Conservation (phyloP, 2,329 filamentous ascomycete species). For the Claviceps sp. region DNA sequence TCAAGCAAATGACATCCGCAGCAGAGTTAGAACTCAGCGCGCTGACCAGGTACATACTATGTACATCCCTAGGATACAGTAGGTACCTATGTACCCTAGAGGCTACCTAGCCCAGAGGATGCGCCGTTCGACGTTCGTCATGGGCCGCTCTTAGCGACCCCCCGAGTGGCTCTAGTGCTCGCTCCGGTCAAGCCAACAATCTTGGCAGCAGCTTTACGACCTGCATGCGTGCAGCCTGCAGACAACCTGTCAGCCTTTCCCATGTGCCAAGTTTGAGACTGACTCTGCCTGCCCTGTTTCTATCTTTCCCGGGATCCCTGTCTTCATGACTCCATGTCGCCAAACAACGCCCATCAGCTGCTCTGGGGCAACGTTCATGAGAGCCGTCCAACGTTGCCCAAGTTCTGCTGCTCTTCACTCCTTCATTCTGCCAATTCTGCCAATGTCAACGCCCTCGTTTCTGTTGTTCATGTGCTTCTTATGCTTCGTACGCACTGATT, state of each 20-base stretch:
- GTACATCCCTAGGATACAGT: no score
- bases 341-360: not conserved
- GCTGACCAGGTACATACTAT: no score
- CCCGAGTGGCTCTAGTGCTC: not conserved
- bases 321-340: not conserved
- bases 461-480: not conserved
- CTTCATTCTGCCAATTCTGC: not conserved
- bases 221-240: not conserved
- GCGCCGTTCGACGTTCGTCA: no score
- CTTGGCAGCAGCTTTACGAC: slow-evolving; percentile 3
- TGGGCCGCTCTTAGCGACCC: not conserved
- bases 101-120: no score
- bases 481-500: not conserved
- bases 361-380: not conserved
- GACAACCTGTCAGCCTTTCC: not conserved
- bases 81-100: no score
- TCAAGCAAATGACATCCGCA: no score
- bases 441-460: not conserved
- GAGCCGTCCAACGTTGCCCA: not conserved
- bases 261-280: not conserved
- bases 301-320: not conserved
- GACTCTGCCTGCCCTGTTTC: not conserved
- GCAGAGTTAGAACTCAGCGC: no score
- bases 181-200: not conserved
- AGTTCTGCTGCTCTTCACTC: not conserved